Conservation (phyloP, 2,329 filamentous ascomycete species). For the Fusarium vanettenii region DNA sequence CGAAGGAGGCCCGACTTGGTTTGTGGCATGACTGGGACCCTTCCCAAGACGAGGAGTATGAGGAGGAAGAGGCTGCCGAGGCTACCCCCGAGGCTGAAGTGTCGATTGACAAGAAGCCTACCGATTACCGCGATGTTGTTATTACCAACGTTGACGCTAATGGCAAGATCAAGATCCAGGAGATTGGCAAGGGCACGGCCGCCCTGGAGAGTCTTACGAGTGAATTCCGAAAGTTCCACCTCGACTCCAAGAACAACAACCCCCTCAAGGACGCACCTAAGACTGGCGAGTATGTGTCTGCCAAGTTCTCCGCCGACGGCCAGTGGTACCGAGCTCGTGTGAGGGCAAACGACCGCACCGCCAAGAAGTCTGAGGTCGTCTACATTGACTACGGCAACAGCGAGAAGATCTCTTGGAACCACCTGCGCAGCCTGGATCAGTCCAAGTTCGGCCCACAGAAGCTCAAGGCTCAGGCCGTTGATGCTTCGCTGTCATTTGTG, state of each 20-base stretch:
- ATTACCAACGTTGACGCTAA: constrained; percentile 89
- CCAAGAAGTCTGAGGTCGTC: constrained; percentile 88
- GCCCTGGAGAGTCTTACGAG: constrained; percentile 89
- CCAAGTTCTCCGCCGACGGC: constrained; percentile 88
- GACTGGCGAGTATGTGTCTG: constrained; percentile 90
- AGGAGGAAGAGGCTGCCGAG: constrained; percentile 65
- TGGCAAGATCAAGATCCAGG: constrained; percentile 89
- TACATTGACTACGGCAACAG: constrained; percentile 98
- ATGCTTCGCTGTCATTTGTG: constrained; percentile 87
- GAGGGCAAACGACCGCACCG: constrained; percentile 90
- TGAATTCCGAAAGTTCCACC: constrained; percentile 90
- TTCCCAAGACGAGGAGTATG: constrained; percentile 78
- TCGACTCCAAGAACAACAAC: constrained; percentile 83
- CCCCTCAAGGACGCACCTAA: constrained; percentile 83
- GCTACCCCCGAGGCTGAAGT: constrained; percentile 60
- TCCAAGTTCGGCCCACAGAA: constrained; percentile 83
- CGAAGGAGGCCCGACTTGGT: constrained; percentile 89
- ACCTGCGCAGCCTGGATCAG: constrained; percentile 83
- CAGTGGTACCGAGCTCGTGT: constrained; percentile 96
- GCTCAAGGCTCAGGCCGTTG: constrained; percentile 87
- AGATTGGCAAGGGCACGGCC: constrained; percentile 87
- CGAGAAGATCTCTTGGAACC: constrained; percentile 87
- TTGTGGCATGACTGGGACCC: constrained; percentile 97
- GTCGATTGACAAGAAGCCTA: constrained; percentile 72
- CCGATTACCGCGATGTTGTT: constrained; percentile 92